phyloP scores from a whole-genome alignment of 768 basidiomycete species.

The Pleurotus citrinopileatus region DNA sequence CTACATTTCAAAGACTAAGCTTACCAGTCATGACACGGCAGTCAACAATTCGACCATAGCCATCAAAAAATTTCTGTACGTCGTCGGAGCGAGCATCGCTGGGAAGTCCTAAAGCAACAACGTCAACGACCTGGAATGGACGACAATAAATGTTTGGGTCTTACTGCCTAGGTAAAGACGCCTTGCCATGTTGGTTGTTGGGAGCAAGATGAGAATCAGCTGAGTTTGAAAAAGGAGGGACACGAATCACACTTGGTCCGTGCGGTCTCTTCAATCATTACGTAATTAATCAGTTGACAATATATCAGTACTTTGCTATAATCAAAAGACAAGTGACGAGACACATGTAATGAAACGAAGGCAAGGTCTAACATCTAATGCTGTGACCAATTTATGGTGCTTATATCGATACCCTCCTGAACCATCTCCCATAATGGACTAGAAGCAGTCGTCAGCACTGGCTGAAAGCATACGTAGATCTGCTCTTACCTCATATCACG shows the following conservation, averaged over 20 bases:
- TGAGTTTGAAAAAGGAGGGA: constrained; percentile 45
- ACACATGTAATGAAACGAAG: no score
- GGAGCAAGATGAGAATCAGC: constrained; percentile 31
- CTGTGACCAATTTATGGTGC: constrained; percentile 93
- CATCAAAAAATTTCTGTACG: constrained; percentile 86
- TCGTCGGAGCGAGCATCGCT: constrained; percentile 81
- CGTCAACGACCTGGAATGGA: neutral
- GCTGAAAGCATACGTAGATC: neutral
- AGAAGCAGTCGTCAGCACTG: constrained; percentile 13
- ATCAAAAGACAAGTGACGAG: neutral
- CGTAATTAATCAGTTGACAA: neutral
- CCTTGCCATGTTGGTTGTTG: constrained; percentile 69
- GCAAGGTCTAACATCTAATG: no score
- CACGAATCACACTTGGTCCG: constrained; percentile 15
- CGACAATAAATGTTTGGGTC: constrained; percentile 17
- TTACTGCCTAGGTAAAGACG: constrained; percentile 86
- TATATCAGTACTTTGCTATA: neutral
- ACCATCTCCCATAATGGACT: constrained; percentile 99
- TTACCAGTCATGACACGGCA: constrained; percentile 92
- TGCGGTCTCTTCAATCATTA: constrained; percentile 9
- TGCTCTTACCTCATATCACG: constrained; percentile 84
- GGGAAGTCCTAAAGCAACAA: constrained; percentile 59
- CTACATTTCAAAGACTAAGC: constrained; percentile 23
- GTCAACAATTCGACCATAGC: constrained; percentile 85
- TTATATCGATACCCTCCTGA: constrained; percentile 96